phyloP scores from a whole-genome alignment of 257 asterid species.

The Pogostemon cablin region DNA sequence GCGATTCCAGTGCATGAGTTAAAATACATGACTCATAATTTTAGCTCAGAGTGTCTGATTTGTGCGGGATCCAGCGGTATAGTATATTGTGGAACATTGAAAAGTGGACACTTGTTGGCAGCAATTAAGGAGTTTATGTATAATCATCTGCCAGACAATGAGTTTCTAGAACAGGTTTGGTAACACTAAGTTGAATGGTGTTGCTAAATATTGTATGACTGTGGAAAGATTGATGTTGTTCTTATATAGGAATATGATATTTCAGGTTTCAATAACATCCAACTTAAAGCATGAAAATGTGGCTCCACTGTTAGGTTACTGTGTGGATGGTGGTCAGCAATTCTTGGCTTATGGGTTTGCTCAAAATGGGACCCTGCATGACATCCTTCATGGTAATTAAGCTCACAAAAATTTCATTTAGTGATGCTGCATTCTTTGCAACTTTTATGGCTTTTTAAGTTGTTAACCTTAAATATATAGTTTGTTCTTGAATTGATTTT shows the following conservation, averaged over 20 bases:
- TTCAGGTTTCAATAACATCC: constrained; percentile 55
- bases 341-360: constrained; percentile 61
- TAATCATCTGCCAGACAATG: constrained; percentile 25
- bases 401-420: not conserved
- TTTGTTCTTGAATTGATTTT: too few relatives aligned
- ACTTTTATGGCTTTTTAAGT: too few relatives aligned
- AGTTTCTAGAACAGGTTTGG: constrained; percentile 36
- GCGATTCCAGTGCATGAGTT: too few relatives aligned
- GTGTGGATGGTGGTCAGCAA: constrained; percentile 48
- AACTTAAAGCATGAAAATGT: constrained; percentile 56
- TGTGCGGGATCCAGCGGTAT: too few relatives aligned
- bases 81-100: constrained; percentile 19
- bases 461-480: too few relatives aligned
- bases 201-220: too few relatives aligned
- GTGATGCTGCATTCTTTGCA: too few relatives aligned
- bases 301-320: constrained; percentile 61
- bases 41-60: too few relatives aligned
- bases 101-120: constrained; percentile 29
- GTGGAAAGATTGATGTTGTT: not conserved
- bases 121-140: constrained; percentile 34
- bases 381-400: constrained; percentile 57
- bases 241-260: not conserved
- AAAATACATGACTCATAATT: too few relatives aligned
- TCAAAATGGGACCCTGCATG: constrained; percentile 53
- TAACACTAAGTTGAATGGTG: not conserved